Conservation (phyloP, 768 basidiomycete species). For the Pleurotus tuber-regium region DNA sequence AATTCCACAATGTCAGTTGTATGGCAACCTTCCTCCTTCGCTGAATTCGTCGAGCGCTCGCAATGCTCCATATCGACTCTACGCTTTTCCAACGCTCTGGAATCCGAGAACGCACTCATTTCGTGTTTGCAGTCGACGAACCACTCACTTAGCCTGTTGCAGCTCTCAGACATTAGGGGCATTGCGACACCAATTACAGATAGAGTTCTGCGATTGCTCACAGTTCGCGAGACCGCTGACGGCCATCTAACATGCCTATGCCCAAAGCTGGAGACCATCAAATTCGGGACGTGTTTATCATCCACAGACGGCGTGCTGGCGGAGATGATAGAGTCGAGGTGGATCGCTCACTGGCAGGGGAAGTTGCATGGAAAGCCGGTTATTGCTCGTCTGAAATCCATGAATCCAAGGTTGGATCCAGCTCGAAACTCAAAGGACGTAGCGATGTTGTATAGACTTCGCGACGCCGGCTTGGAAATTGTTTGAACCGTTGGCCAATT, state of each 20-base stretch:
- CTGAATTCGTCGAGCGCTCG: slow-evolving; percentile 15
- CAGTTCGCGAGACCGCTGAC: slow-evolving; percentile 3
- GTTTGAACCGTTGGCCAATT: background rate
- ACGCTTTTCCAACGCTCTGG: slow-evolving; percentile 13
- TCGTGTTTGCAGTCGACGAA: slow-evolving; percentile 15
- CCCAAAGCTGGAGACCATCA: slow-evolving; percentile 16
- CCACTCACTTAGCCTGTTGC: slow-evolving; percentile 12
- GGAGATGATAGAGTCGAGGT: slow-evolving; percentile 19
- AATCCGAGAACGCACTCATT: slow-evolving; percentile 17
- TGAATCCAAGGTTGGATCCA: slow-evolving; percentile 17
- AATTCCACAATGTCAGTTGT: background rate
- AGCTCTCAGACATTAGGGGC: slow-evolving; percentile 11
- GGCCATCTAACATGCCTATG: slow-evolving; percentile 10
- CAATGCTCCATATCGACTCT: slow-evolving; percentile 12
- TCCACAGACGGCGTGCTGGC: slow-evolving; percentile 18
- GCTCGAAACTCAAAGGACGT: slow-evolving; percentile 8
- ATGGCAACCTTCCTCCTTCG: slow-evolving; percentile 16
- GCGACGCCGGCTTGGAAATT: slow-evolving; percentile 2
- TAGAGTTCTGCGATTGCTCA: slow-evolving; percentile 12
- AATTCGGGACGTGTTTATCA: slow-evolving; percentile 15
- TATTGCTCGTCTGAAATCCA: slow-evolving; percentile 14
- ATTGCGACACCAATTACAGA: slow-evolving; percentile 13
- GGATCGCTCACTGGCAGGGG: background rate
- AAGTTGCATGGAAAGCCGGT: background rate
- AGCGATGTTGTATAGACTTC: slow-evolving; percentile 4